These are phyloP conservation scores for Starmerella kuoi DNA, from an alignment of 805 yeast species.

Conservation along the genomic window DNA sequence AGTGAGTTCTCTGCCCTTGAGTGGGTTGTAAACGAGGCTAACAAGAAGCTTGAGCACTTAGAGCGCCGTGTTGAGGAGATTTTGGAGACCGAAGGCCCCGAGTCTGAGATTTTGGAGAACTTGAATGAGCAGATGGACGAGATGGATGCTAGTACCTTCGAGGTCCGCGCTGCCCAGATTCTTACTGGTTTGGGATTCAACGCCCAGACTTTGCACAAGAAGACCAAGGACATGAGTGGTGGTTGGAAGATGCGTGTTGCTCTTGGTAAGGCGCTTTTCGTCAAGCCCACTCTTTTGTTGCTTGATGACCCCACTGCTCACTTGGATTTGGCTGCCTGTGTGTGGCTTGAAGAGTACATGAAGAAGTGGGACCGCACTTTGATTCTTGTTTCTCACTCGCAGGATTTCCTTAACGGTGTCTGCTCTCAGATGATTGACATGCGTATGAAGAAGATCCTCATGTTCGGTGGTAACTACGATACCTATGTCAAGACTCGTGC, in stretches of 20 bases:
- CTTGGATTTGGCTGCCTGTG: slow-evolving; percentile 98
- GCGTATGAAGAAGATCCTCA: slow-evolving; percentile 64
- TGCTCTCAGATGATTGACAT: slow-evolving; percentile 97
- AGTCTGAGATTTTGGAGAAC: slow-evolving; percentile 70
- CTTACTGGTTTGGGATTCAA: slow-evolving; percentile 96
- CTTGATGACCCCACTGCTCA: slow-evolving; percentile 99
- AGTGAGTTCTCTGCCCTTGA: slow-evolving; percentile 85
- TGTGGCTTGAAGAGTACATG: slow-evolving; percentile 97
- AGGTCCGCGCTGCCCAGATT: slow-evolving; percentile 89
- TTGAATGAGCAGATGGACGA: slow-evolving; percentile 90
- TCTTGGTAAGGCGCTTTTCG: slow-evolving; percentile 91
- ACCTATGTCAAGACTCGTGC: slow-evolving; percentile 87
- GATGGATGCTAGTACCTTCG: slow-evolving; percentile 93
- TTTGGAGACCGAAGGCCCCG: slow-evolving; percentile 88
- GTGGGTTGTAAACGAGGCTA: slow-evolving; percentile 95
- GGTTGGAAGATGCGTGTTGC: slow-evolving; percentile 99
- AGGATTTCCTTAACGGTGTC: slow-evolving; percentile 98
- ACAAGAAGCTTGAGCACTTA: slow-evolving; percentile 74
- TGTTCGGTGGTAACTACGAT: slow-evolving; percentile 98
- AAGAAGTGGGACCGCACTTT: slow-evolving; percentile 88
- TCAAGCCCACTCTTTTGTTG: slow-evolving; percentile 86
- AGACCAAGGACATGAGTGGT: slow-evolving; percentile 98
- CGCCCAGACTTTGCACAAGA: slow-evolving; percentile 71
- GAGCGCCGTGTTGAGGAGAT: slow-evolving; percentile 85
- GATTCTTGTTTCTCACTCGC: slow-evolving; percentile 92